Evolutionary conservation across 2,329 filamentous ascomycete genomes (phyloP), one percentile per base, ranked within the genome.

Genomic region (Coniochaeta pulveracea): DNA sequence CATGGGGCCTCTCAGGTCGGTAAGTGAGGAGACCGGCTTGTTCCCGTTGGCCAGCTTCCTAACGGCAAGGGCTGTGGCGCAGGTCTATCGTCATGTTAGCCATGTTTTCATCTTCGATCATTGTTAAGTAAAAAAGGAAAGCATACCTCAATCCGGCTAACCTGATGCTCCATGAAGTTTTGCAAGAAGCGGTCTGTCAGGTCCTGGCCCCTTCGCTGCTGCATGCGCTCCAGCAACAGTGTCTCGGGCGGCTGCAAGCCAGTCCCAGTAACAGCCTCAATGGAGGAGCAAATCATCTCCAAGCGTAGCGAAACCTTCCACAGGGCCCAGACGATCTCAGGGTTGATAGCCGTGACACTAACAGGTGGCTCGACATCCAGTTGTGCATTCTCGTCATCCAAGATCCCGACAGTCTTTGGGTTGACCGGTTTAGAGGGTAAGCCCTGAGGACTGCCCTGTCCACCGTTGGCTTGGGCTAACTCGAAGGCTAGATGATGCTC

Each of bases 141-240:
- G 60, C 79, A 58, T 65, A 93, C 86, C 76, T 98, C 91, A 53
- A 98, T 93, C 49, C 91, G 76, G 53, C 83, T 88, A 45, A 98
- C 82, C 67, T 95, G 86, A 52, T 96, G 88, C 53, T 93, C 88
- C 55, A 96, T 72, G 49, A 98, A 85, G 49, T 85, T 86, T 36
- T 93, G 60, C 56, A 96, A 63, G 56, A 93, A 89, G 34, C 75
- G 69, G 63, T 96, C 91, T 18, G 88, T 85, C 34, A 95, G 74
- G 52, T 95, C 86, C 9, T 85, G 85, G 33, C 83, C 85, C 26
- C 78, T 60, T 5, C 28, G 17, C 35, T 65, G 54, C 51, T 66
- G 71, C 52, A 76, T 67, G 33, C 66, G 61, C 42, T 94, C 85
- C 43, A 95, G 61, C 36, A 96, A 60, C 43, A 84, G 81, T 22